phyloP scores from a whole-genome alignment of 768 basidiomycete species.

The Sistotremastrum suecicum region DNA sequence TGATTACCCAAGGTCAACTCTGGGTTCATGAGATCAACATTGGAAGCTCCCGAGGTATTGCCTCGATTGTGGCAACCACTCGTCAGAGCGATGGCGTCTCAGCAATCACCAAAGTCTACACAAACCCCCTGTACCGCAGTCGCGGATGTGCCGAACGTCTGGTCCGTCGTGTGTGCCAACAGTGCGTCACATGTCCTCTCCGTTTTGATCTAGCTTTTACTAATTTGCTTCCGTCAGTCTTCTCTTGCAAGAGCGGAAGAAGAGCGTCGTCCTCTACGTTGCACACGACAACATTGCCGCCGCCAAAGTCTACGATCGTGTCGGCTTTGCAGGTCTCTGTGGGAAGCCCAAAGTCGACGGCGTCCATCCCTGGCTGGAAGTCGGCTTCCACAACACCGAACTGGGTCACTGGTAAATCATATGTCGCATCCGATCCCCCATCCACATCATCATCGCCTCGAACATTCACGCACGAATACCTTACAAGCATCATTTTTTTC shows the following conservation, averaged over 20 bases:
- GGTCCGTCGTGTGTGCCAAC: slow-evolving; percentile 38
- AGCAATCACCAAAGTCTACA: slow-evolving; percentile 63
- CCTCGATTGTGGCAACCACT: slow-evolving; percentile 57
- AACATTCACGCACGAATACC: no score
- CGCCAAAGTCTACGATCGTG: slow-evolving; percentile 40
- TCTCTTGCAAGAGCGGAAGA: slow-evolving; percentile 29
- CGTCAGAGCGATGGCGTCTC: slow-evolving; percentile 41
- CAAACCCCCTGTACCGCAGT: slow-evolving; percentile 35
- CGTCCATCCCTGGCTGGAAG: slow-evolving; percentile 46
- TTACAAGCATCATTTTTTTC: no score
- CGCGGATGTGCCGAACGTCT: slow-evolving; percentile 48
- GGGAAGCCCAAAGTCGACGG: slow-evolving; percentile 23
- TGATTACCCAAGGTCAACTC: slow-evolving; percentile 32
- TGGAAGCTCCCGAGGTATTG: slow-evolving; percentile 19
- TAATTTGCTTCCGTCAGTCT: slow-evolving; percentile 17
- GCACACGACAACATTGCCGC: slow-evolving; percentile 41
- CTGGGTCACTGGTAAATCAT: slow-evolving; percentile 54
- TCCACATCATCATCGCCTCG: no score
- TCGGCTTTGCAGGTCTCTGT: slow-evolving; percentile 52
- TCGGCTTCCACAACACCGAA: slow-evolving; percentile 38
- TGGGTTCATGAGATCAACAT: slow-evolving; percentile 47
- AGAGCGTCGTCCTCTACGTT: slow-evolving; percentile 50
- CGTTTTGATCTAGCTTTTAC: not conserved
- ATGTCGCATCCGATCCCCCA: no score
- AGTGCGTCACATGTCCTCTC: slow-evolving; percentile 23